Conservation (phyloP, 805 yeast species). For the Saccharomycopsis selenospora region DNA sequence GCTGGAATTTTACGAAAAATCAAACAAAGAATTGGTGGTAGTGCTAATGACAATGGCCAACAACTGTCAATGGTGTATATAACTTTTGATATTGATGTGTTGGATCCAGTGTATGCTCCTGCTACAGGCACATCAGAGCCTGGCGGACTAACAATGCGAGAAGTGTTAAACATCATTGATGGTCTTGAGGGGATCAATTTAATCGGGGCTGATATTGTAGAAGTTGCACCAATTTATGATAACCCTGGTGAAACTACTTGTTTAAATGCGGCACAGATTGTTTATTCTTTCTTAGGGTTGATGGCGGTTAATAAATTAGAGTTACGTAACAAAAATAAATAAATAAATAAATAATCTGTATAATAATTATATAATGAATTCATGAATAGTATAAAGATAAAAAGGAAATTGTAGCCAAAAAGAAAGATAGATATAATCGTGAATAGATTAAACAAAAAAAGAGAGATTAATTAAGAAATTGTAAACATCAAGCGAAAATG, state of each 20-base stretch:
- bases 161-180: constrained; percentile 51
- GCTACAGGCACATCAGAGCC: constrained; percentile 77
- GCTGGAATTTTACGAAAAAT: constrained; percentile 51
- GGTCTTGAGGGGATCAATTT: constrained; percentile 52
- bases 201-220: constrained; percentile 74
- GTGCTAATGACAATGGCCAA: constrained; percentile 36
- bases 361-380: too few species aligned
- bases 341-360: too few species aligned
- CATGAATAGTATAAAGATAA: too few species aligned
- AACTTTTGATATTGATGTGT: constrained; percentile 71
- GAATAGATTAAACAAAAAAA: too few species aligned
- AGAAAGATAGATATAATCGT: too few species aligned
- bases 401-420: too few species aligned
- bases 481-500: too few species aligned
- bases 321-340: too few species aligned
- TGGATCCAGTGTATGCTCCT: constrained; percentile 69
- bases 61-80: constrained; percentile 62
- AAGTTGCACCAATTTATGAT: constrained; percentile 62
- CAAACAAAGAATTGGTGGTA: constrained; percentile 30
- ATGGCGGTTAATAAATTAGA: constrained; percentile 28
- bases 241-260: constrained; percentile 53
- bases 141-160: constrained; percentile 68
- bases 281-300: constrained; percentile 39
- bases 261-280: constrained; percentile 64
- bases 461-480: too few species aligned